phyloP scores from a whole-genome alignment of 108 stramenopile genomes.

The Chaetoceros muelleri region DNA sequence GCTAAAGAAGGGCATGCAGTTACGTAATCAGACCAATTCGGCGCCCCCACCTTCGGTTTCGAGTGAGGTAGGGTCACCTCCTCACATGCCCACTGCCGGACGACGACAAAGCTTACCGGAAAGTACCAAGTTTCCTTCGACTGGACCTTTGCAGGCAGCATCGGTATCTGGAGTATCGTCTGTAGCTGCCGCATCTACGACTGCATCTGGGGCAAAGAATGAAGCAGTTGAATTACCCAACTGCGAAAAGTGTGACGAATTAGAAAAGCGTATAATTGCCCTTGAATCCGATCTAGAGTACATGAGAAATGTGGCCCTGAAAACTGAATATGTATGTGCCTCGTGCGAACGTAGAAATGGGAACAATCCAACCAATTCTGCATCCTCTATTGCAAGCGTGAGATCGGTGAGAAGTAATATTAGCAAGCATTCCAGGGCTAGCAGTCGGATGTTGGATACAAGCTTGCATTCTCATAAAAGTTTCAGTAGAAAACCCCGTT shows the following conservation, averaged over 20 bases:
- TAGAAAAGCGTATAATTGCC: constrained; percentile 21
- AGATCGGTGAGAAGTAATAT: constrained; percentile 5
- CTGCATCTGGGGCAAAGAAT: neutral
- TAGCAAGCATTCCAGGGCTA: constrained; percentile 1
- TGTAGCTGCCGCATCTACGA: neutral
- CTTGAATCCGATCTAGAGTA: constrained; percentile 42
- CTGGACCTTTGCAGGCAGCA: neutral
- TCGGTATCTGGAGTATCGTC: neutral
- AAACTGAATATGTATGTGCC: constrained; percentile 27
- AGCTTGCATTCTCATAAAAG: constrained; percentile 4
- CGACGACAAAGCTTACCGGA: neutral
- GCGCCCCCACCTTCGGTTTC: neutral
- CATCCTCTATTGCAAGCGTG: constrained; percentile 5
- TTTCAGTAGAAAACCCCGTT: constrained; percentile 3
- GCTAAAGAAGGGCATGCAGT: neutral
- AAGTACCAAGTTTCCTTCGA: neutral
- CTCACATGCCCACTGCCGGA: neutral
- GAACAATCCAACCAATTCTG: neutral
- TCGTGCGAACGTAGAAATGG: constrained; percentile 12
- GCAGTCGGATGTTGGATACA: neutral
- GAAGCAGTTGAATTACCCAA: neutral
- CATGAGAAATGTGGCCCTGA: constrained; percentile 28
- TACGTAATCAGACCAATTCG: neutral
- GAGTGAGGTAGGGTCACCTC: neutral
- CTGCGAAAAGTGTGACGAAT: constrained; percentile 20